Conservation (phyloP, 345 rosid species). For the Conringia planisiliqua region DNA sequence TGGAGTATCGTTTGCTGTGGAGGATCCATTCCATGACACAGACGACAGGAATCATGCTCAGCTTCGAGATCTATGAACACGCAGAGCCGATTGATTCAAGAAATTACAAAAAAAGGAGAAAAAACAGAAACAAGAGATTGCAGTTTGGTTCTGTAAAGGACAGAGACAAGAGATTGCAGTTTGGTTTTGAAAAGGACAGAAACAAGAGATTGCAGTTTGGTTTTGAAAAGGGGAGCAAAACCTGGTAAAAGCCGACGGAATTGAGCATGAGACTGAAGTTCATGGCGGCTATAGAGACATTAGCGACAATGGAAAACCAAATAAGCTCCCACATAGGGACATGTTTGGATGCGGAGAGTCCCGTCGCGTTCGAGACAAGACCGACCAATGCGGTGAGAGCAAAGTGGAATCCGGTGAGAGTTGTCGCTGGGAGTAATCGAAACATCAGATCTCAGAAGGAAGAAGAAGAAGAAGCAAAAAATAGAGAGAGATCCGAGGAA, state of each 20-base stretch:
- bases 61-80: conserved; percentile 67
- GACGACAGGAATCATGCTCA: conserved; percentile 96
- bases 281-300: conserved; percentile 80
- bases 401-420: conserved; percentile 89
- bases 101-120: too few relatives aligned
- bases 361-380: conserved; percentile 76
- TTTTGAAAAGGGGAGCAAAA: neutral
- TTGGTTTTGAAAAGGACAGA: too few relatives aligned
- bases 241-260: conserved; percentile 94
- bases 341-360: conserved; percentile 65
- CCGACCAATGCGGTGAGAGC: conserved; percentile 84
- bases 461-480: neutral
- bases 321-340: conserved; percentile 93
- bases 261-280: conserved; percentile 94
- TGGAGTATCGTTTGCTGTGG: conserved; percentile 69
- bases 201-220: neutral
- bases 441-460: conserved; percentile 26
- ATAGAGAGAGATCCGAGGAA: conserved; percentile 2
- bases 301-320: conserved; percentile 88
- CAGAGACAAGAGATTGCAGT: neutral
- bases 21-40: conserved; percentile 95
- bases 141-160: too few relatives aligned
- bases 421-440: conserved; percentile 52
- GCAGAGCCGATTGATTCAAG: neutral
- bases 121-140: neutral